Conservation (phyloP, 345 rosid genomes). For the Dipteronia dyeriana region DNA sequence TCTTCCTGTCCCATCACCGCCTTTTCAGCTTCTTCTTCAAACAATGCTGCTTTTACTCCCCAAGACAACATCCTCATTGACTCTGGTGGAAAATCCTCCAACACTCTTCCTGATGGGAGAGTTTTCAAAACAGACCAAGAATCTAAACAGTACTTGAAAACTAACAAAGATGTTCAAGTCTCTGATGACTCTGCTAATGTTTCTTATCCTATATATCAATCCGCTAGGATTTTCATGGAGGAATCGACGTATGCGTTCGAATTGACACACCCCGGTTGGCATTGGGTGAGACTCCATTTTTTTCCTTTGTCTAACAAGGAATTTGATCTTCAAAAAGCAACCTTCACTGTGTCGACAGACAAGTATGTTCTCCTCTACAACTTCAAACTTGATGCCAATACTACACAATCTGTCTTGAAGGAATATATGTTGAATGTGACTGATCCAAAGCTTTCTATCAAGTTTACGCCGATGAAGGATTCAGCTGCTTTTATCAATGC, state of each 20-base stretch:
- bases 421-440: constrained; percentile 66
- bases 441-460: constrained; percentile 49
- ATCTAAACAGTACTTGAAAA: constrained; percentile 38
- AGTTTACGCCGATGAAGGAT: constrained; percentile 49
- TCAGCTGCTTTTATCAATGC: constrained; percentile 75
- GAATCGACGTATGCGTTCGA: constrained; percentile 57
- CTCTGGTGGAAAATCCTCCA: constrained; percentile 52
- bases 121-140: constrained; percentile 64
- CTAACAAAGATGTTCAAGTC: constrained; percentile 48
- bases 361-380: constrained; percentile 63
- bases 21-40: not conserved
- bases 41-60: constrained; percentile 36
- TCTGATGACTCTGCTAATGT: constrained; percentile 50
- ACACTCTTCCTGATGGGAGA: constrained; percentile 60
- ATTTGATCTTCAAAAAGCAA: constrained; percentile 53
- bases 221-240: constrained; percentile 57
- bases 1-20: constrained; percentile 6
- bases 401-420: constrained; percentile 38
- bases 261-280: constrained; percentile 59
- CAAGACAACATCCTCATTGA: constrained; percentile 58
- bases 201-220: constrained; percentile 53
- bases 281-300: constrained; percentile 78
- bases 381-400: constrained; percentile 41
- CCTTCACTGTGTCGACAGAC: constrained; percentile 56
- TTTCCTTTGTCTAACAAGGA: constrained; percentile 40